Evolutionary conservation across 1,284 basidiomycete species (phyloP), one percentile per base, ranked within the genome.

Genomic region (Trichosporon inkin): DNA sequence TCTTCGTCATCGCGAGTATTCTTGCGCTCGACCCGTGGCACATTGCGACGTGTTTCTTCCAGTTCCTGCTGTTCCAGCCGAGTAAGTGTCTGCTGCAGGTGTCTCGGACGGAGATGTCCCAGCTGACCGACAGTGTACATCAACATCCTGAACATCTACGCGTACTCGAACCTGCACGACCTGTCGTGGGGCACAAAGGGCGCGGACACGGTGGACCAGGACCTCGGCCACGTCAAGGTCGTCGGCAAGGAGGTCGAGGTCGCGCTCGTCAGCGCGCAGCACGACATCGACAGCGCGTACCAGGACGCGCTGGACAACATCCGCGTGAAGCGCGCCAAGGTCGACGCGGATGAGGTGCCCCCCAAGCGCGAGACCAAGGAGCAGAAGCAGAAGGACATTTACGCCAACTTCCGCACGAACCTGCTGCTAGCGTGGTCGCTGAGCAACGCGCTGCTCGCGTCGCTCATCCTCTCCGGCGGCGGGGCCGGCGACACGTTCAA

Each of bases 131-230:
- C 34, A 52, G 55, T 55, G 10, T 58, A 62, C 57, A 41, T 62
- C 16, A 57, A 65, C 39, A 67, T 70, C 57, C 60, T 66, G 22
- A 61, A 63, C 44, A 61, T 64, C 34, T 60, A 57, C 61, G 77
- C 77, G 2, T 79, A 76, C 57, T 73, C 75, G 51, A 92, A 88
- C 75, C 85, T 93, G 14, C 69, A 73, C 57, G 69, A 72, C 44
- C 49, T 90, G 55, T 90, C 88, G 22, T 92, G 91, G 91, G 92
- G 92, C 10, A 94, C 92, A 10, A 94, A 94, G 76, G 89, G 90
- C 10, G 67, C 71, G 2, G 77, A 82, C 86, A 87, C 71, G 80
- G 82, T 22, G 77, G 86, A 87, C 53, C 82, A 84, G 0, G 90
- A 93, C 70, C 84, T 94, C 22, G 91, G 90, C 22, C 84, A 85